phyloP scores from a whole-genome alignment of 2,329 filamentous ascomycete species.

The Hymenoscyphus fructigenus region DNA sequence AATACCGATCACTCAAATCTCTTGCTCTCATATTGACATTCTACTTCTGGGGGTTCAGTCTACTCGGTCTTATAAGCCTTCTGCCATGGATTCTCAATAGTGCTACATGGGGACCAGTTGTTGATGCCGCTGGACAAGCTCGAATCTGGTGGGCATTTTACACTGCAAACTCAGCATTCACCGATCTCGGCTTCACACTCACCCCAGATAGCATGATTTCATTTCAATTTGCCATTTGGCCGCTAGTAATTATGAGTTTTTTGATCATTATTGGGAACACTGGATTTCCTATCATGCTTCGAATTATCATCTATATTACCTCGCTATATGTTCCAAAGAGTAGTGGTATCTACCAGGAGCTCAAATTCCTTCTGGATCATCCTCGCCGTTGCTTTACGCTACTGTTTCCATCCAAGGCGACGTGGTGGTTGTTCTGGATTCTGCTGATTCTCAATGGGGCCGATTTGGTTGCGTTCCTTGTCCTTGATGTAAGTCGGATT shows the following conservation, averaged over 20 bases:
- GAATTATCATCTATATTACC: slow-evolving; percentile 84
- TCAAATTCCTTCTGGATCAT: slow-evolving; percentile 88
- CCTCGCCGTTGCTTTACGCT: slow-evolving; percentile 95
- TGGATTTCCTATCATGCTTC: slow-evolving; percentile 90
- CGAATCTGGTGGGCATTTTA: slow-evolving; percentile 91
- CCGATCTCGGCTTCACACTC: slow-evolving; percentile 90
- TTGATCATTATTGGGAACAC: slow-evolving; percentile 95
- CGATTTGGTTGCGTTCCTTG: slow-evolving; percentile 87
- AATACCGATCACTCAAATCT: slow-evolving; percentile 89
- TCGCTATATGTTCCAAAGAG: slow-evolving; percentile 65
- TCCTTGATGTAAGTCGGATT: slow-evolving; percentile 71
- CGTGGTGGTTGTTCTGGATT: slow-evolving; percentile 94
- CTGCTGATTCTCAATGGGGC: slow-evolving; percentile 78
- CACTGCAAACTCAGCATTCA: slow-evolving; percentile 84
- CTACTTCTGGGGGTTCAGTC: slow-evolving; percentile 83
- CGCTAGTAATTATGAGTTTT: slow-evolving; percentile 75
- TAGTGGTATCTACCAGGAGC: slow-evolving; percentile 81
- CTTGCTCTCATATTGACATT: slow-evolving; percentile 72
- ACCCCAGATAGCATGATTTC: slow-evolving; percentile 93
- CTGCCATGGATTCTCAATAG: slow-evolving; percentile 76
- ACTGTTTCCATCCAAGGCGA: slow-evolving; percentile 84
- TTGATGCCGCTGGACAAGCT: slow-evolving; percentile 61
- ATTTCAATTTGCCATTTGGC: slow-evolving; percentile 74
- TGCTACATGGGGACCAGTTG: slow-evolving; percentile 60
- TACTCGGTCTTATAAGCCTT: slow-evolving; percentile 71